Evolutionary conservation across 805 yeast species (phyloP).

Genomic region (Barnettozyma populi): DNA sequence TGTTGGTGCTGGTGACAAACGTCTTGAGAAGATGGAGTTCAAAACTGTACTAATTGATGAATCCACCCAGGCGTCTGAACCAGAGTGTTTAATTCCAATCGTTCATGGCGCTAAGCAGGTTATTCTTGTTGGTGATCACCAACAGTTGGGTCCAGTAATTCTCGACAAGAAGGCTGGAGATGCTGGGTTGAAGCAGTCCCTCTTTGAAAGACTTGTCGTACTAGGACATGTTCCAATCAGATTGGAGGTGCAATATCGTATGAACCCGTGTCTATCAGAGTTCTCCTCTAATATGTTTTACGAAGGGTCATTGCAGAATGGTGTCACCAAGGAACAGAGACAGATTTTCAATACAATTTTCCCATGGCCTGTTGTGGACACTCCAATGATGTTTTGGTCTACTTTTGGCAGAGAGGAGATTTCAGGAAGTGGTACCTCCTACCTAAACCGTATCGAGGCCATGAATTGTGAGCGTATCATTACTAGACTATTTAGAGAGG

Average conservation of each 20-base stretch:
- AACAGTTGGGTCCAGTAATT: slow-evolving; percentile 91
- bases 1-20: slow-evolving; percentile 81
- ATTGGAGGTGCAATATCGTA: slow-evolving; percentile 88
- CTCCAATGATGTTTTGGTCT: slow-evolving; percentile 97
- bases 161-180: slow-evolving; percentile 73
- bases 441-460: slow-evolving; percentile 82
- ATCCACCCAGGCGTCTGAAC: slow-evolving; percentile 91
- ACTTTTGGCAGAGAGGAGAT: slow-evolving; percentile 86
- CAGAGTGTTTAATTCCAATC: slow-evolving; percentile 84
- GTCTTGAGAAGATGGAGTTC: slow-evolving; percentile 53
- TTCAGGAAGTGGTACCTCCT: slow-evolving; percentile 75
- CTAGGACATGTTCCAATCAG: slow-evolving; percentile 83
- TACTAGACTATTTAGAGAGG: slow-evolving; percentile 67
- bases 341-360: slow-evolving; percentile 48
- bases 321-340: slow-evolving; percentile 76
- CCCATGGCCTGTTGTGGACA: slow-evolving; percentile 86
- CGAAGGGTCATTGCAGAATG: slow-evolving; percentile 88
- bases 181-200: slow-evolving; percentile 81
- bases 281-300: slow-evolving; percentile 89
- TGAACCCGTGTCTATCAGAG: slow-evolving; percentile 85
- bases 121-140: slow-evolving; percentile 90
- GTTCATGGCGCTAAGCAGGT: slow-evolving; percentile 88
- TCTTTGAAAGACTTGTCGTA: slow-evolving; percentile 79
- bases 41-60: slow-evolving; percentile 86
- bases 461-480: slow-evolving; percentile 79